Conservation (phyloP, 192 early-diverging fungal genomes). For the Globomyces pollinis-pini region DNA sequence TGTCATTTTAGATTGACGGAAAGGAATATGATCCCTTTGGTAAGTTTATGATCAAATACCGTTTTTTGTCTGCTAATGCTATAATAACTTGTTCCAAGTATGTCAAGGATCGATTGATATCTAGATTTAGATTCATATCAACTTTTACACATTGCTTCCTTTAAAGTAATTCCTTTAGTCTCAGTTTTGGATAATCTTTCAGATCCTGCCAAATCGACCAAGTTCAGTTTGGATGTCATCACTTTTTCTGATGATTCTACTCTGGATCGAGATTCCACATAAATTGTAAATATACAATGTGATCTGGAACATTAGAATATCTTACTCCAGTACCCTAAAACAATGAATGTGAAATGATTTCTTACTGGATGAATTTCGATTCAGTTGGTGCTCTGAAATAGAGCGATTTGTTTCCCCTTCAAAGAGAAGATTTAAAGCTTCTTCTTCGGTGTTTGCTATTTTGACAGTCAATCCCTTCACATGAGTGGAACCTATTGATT, state of each 20-base stretch:
- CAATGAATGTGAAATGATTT: neutral
- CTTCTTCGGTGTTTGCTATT: slow-evolving; percentile 52
- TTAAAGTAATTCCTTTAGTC: slow-evolving; percentile 45
- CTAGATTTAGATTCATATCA: slow-evolving; percentile 13
- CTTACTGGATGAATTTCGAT: slow-evolving; percentile 45
- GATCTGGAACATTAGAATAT: too few relatives aligned
- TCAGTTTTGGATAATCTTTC: slow-evolving; percentile 56
- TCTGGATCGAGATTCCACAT: slow-evolving; percentile 48
- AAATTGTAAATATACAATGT: slow-evolving; percentile 59
- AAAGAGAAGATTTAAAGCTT: slow-evolving; percentile 54
- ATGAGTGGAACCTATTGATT: slow-evolving; percentile 35
- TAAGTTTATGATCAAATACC: too few relatives aligned
- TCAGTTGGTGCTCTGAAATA: slow-evolving; percentile 57
- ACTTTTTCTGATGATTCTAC: slow-evolving; percentile 52
- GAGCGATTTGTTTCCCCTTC: slow-evolving; percentile 55
- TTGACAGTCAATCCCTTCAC: slow-evolving; percentile 48
- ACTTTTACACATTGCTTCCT: slow-evolving; percentile 56
- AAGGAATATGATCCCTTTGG: slow-evolving; percentile 58
- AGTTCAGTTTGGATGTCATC: slow-evolving; percentile 48
- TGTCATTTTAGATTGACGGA: slow-evolving; percentile 54
- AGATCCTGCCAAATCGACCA: slow-evolving; percentile 53
- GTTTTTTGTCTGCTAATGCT: slow-evolving; percentile 55
- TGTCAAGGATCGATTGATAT: slow-evolving; percentile 56
- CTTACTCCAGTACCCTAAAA: neutral
- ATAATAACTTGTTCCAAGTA: slow-evolving; percentile 60